Base-by-base conservation (phyloP, 2,329 filamentous ascomycete species). In the Ophiostoma sp. region DNA sequence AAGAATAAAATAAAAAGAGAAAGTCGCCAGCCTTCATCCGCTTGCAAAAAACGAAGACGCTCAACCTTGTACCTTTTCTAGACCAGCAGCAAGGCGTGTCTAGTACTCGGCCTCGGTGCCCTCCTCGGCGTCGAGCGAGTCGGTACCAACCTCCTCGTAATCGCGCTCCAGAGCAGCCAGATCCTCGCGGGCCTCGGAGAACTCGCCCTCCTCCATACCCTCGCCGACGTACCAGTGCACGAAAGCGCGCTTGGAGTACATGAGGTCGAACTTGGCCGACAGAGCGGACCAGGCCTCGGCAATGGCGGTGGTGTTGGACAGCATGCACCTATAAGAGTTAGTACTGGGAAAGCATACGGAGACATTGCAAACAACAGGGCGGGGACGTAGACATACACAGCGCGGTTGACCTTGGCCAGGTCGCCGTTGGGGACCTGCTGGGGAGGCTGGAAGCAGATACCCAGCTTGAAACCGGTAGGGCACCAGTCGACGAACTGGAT, bases 401-500 rank as follows among this genome's bases (percentile, higher is more conserved):
- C 94, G 77, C 95, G 94, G 87, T 94, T 92, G 81, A 97, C 94
- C 86, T 96, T 95, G 81, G 95, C 94, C 73, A 98, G 87, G 78
- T 98, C 95, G 76, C 94, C 94, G 83, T 97, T 69, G 69, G 73
- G 70, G 4, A 73, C 70, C 64, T 69, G 65, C 72, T 96, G 77
- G 93, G 95, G 94, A 78, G 93, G 91, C 85, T 98, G 93, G 89
- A 96, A 98, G 91, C 93, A 97, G 86, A 99, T 99, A 86, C 95
- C 95, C 75, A 99, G 92, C 91, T 99, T 99, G 90, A 99, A 99
- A 75, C 95, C 95, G 81, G 95, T 99, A 71, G 95, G 95, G 88
- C 95, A 99, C 95, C 95, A 99, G 84, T 99, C 95, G 78, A 99
- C 95, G 79, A 98, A 97, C 84, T 98, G 93, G 79, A 99, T 96